Conservation (phyloP, 495 filamentous ascomycete species). For the Penicillium salamii region DNA sequence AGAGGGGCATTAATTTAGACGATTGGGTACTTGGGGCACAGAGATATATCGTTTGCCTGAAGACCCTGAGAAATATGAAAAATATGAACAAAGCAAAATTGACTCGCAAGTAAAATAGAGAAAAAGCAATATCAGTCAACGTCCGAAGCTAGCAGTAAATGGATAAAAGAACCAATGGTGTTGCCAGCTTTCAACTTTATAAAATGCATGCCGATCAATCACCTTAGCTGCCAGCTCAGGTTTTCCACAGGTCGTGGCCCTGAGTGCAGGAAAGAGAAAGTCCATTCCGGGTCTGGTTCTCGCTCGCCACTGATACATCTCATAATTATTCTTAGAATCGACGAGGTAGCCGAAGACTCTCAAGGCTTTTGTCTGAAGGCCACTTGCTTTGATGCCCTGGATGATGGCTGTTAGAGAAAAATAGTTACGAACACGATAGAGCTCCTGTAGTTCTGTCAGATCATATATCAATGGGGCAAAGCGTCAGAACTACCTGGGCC, state of each 20-base stretch:
- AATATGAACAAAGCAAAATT: not conserved
- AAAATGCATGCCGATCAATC: not conserved
- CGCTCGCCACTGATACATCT: not conserved
- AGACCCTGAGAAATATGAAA: not conserved
- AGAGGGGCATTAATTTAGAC: not conserved
- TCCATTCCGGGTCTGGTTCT: not conserved
- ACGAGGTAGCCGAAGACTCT: not conserved
- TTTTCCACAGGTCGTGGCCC: not conserved
- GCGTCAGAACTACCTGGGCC: not conserved
- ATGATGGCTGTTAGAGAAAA: not conserved
- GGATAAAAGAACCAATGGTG: not conserved
- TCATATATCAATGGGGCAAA: not conserved
- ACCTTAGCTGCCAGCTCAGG: not conserved
- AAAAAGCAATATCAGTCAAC: not conserved
- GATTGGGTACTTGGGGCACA: not conserved
- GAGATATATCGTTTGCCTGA: not conserved
- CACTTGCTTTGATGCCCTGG: not conserved
- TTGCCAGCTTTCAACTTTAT: not conserved
- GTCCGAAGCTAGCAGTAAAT: not conserved
- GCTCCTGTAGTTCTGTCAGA: not conserved
- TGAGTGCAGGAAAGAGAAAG: not conserved
- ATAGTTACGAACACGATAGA: not conserved
- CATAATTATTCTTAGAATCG: not conserved
- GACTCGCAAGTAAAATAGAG: not conserved
- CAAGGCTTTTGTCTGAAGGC: not conserved